phyloP scores from a whole-genome alignment of 192 early-diverging fungal genomes.

The Podila epigama region DNA sequence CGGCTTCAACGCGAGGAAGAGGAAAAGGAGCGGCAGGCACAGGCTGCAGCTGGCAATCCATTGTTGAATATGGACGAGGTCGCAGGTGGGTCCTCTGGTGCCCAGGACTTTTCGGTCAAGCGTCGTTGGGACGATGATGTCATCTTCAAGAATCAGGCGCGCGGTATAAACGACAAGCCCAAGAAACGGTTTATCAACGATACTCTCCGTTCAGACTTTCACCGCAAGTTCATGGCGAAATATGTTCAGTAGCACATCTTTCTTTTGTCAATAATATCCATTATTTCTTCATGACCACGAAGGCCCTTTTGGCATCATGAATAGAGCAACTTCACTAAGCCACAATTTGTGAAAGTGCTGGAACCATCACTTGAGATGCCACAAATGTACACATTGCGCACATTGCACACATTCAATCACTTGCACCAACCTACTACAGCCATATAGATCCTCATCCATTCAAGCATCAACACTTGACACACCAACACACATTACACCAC shows the following conservation, averaged over 20 bases:
- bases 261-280: not conserved
- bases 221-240: conserved; percentile 95
- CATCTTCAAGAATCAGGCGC: conserved; percentile 96
- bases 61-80: conserved; percentile 64
- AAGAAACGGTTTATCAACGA: conserved; percentile 98
- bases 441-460: too few species aligned
- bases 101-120: conserved; percentile 83
- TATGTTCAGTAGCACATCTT: conserved; percentile 70
- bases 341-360: too few species aligned
- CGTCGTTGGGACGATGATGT: conserved; percentile 98
- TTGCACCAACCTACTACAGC: too few species aligned
- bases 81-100: conserved; percentile 9
- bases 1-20: conserved; percentile 63
- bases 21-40: conserved; percentile 64
- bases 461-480: too few species aligned
- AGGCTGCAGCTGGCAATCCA: conserved; percentile 81
- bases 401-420: too few species aligned
- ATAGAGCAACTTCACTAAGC: too few species aligned
- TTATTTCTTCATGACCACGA: not conserved
- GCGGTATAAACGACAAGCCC: conserved; percentile 83
- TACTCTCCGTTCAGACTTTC: conserved; percentile 94
- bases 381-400: not conserved
- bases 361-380: too few species aligned
- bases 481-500: not conserved
- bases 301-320: not conserved